A percentile compares a stretch with the other conserved stretches of the same genome.
Evolutionary conservation across 1,284 basidiomycete genomes (phyloP).

Genomic region (Moesziomyces antarcticus): DNA sequence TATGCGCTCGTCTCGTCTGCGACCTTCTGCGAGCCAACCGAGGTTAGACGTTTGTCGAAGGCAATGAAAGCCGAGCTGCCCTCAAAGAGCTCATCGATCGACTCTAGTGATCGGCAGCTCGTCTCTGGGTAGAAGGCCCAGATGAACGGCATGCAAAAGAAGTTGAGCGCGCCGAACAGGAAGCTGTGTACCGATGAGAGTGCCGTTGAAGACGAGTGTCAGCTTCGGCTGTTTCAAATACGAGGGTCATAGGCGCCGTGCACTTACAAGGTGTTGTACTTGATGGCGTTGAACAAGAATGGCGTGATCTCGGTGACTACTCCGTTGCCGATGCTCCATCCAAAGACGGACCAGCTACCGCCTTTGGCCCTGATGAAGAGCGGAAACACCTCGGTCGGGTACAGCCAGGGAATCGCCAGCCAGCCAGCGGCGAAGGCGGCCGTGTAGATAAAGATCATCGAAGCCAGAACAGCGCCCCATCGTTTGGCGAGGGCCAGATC

Average conservation of each 20-base stretch:
- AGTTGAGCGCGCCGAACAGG: constrained; percentile 34
- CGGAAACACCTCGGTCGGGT: constrained; percentile 34
- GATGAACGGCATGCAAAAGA: constrained; percentile 36
- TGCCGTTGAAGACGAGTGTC: background rate
- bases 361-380: constrained; percentile 32
- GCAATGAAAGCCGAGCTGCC: constrained; percentile 28
- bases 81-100: constrained; percentile 38
- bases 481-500: constrained; percentile 17
- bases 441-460: constrained; percentile 40
- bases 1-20: background rate
- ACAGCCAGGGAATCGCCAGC: constrained; percentile 23
- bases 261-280: constrained; percentile 39
- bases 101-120: constrained; percentile 33
- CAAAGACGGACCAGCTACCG: constrained; percentile 29
- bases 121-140: constrained; percentile 40
- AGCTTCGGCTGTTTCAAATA: background rate
- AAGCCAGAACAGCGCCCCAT: constrained; percentile 33
- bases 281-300: constrained; percentile 35
- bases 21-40: constrained; percentile 1
- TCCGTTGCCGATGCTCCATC: constrained; percentile 30
- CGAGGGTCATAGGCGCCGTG: background rate
- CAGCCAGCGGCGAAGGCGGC: constrained; percentile 22
- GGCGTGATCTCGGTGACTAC: constrained; percentile 39
- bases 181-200: constrained; percentile 6
- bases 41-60: constrained; percentile 16